A percentile compares a stretch with the other conserved stretches of the same genome.
Conservation (phyloP, 2,329 filamentous ascomycete genomes). For the Phoma sp. region DNA sequence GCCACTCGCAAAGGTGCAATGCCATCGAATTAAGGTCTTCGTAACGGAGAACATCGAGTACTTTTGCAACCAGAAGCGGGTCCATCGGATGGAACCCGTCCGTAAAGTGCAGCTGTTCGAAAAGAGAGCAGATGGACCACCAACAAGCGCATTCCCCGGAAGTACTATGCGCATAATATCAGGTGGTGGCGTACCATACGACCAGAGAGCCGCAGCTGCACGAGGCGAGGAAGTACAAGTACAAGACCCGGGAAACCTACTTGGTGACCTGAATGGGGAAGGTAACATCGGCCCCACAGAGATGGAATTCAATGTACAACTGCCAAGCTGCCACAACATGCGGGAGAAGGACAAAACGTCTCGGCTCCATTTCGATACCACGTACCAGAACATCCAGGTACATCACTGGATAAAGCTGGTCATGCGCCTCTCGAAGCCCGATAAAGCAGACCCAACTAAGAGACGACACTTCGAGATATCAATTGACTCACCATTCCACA, state of each 20-base stretch:
- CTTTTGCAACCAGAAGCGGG: slow-evolving; percentile 82
- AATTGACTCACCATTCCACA: slow-evolving; percentile 93
- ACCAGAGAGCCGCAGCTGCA: slow-evolving; percentile 62
- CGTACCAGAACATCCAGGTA: slow-evolving; percentile 91
- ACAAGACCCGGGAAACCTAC: slow-evolving; percentile 68
- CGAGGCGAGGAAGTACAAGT: slow-evolving; percentile 61
- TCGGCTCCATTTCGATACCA: slow-evolving; percentile 85
- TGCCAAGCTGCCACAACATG: slow-evolving; percentile 88
- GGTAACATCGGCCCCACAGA: slow-evolving; percentile 84
- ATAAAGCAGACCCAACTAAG: slow-evolving; percentile 77
- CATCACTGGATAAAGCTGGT: slow-evolving; percentile 99
- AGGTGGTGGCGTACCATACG: slow-evolving; percentile 78
- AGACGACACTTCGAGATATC: slow-evolving; percentile 93
- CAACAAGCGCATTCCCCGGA: slow-evolving; percentile 73
- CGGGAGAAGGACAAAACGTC: slow-evolving; percentile 69
- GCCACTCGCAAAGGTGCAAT: slow-evolving; percentile 89
- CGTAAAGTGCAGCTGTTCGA: slow-evolving; percentile 87
- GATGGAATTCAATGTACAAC: slow-evolving; percentile 91
- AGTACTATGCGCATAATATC: slow-evolving; percentile 78
- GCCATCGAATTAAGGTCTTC: slow-evolving; percentile 89
- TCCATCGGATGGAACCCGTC: slow-evolving; percentile 82
- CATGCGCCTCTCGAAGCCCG: slow-evolving; percentile 85
- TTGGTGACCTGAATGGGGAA: slow-evolving; percentile 78
- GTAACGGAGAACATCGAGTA: slow-evolving; percentile 92
- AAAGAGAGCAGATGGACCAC: slow-evolving; percentile 79